These are phyloP conservation scores for Paecilomyces sp. DNA, from an alignment of 2,329 filamentous ascomycete species.

Conservation along the genomic window DNA sequence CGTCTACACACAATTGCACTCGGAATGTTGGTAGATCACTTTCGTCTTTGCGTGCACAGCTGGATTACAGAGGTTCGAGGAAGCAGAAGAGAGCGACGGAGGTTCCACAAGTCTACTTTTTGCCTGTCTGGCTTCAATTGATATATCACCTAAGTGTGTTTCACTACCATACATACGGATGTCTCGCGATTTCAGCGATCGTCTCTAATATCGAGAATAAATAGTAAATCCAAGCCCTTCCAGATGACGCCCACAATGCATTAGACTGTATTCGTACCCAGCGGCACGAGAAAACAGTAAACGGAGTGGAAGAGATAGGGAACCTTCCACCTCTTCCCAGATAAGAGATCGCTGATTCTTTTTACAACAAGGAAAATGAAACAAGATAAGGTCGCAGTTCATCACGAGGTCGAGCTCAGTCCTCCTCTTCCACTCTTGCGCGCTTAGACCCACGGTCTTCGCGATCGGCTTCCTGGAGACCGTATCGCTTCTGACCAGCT, in stretches of 20 bases:
- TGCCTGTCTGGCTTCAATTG: not conserved
- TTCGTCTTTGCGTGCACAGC: not conserved
- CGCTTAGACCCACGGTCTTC: conserved; percentile 52
- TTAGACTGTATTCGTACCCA: conserved; percentile 7
- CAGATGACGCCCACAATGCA: conserved; percentile 25
- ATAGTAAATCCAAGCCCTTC: conserved; percentile 9
- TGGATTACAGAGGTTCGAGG: not conserved
- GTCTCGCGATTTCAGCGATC: not conserved
- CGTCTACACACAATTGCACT: no score
- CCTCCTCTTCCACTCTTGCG: conserved; percentile 68
- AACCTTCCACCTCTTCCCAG: not conserved
- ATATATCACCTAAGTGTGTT: not conserved
- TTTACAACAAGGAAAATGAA: not conserved
- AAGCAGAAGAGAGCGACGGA: no score
- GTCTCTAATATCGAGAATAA: not conserved
- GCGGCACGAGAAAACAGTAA: not conserved
- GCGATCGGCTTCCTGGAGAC: conserved; percentile 33
- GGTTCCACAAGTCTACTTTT: not conserved
- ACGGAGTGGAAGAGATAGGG: not conserved
- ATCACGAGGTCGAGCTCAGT: conserved; percentile 5
- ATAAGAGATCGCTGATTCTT: not conserved
- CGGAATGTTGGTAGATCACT: not conserved
- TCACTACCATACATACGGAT: not conserved
- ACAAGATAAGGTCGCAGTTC: not conserved
- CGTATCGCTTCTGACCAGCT: conserved; percentile 41